Base-by-base conservation (phyloP, 106 monocot genomes). In the Narthecium ossifragum region DNA sequence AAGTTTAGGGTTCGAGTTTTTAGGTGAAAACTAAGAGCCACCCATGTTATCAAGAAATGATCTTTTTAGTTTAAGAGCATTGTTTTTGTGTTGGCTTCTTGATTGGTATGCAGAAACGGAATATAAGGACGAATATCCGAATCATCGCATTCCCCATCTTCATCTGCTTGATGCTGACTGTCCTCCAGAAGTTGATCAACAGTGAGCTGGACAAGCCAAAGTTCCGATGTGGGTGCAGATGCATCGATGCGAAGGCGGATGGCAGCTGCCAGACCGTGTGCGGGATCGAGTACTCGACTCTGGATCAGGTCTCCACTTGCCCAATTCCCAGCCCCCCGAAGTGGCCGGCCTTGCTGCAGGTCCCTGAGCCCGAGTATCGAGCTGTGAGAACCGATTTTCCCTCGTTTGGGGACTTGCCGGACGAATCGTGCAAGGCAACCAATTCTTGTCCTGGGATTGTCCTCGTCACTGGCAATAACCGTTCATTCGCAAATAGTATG, bases 331-430 rank as follows among this genome's bases (percentile, higher is more conserved):
- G 63, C 55, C 84, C 84, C 0, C 67, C 79, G 0, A 26, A 21
- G n/a, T 84, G 84, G 84, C 75, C 78, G 2, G 57, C 84, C 14
- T 25, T 84, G 30, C 34, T 84, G 23, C 84, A 84, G 53, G 70
- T 84, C 1, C 84, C 84, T 27, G 59, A 41, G 1, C 59, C 70
- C 0, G 71, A 75, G 30, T 79, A 24, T 26, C 74, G 75, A 4
- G 70, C 75, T 2, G 62, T 39, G 18, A 40, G 48, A 24, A 33
- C 52, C 2, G 64, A 11, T 0, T 27, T 21, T 1, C 13, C 17
- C 8, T 23, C 34, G 5, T 54, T 21, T 17, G 14, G 6, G 22
- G 82, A 46, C 33, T 61, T 78, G 63, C 83, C 78, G 10, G 83
- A 71, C 57, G 60, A 30, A 14, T 39, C 74, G 5, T 84, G 84